Evolutionary conservation across 176 grass and related monocot species (phyloP).

Genomic region (Juncus effusus): DNA sequence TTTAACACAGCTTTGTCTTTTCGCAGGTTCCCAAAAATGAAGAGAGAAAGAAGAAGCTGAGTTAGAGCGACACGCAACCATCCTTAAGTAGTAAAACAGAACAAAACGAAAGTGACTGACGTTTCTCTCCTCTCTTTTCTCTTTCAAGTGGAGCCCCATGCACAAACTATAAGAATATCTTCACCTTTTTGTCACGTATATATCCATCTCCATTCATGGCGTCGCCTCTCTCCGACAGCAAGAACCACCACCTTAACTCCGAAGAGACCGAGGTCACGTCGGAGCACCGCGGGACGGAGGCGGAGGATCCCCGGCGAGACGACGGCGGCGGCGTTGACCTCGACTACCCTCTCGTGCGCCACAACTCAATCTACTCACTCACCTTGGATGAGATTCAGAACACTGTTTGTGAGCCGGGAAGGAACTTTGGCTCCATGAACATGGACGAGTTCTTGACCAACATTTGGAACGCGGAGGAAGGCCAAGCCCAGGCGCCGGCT

Average conservation of each 20-base stretch:
- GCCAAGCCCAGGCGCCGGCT: slow-evolving; percentile 25
- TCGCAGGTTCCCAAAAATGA: not conserved
- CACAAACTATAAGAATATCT: slow-evolving; percentile 18
- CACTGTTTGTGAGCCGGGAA: slow-evolving; percentile 66
- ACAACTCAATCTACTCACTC: slow-evolving; percentile 67
- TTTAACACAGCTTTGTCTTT: not conserved
- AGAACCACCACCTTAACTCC: not conserved
- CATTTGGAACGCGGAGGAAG: slow-evolving; percentile 95
- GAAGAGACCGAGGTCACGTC: slow-evolving; percentile 75
- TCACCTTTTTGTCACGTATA: not conserved
- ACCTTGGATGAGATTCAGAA: slow-evolving; percentile 80
- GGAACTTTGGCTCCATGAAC: slow-evolving; percentile 94
- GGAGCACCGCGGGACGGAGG: slow-evolving; percentile 34
- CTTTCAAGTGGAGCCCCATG: not conserved
- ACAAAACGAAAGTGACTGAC: slow-evolving; percentile 26
- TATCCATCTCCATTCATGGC: slow-evolving; percentile 23
- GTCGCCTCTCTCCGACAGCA: slow-evolving; percentile 24
- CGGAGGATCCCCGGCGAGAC: not conserved
- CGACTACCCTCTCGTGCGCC: slow-evolving; percentile 33
- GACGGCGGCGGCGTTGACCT: slow-evolving; percentile 6
- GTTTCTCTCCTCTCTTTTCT: not conserved
- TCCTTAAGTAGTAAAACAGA: slow-evolving; percentile 16
- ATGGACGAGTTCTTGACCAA: slow-evolving; percentile 97
- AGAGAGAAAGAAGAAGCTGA: not conserved
- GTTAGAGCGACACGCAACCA: slow-evolving; percentile 27